Conservation (phyloP, 164 flowering plant genomes). For the Nymphaea colorata region DNA sequence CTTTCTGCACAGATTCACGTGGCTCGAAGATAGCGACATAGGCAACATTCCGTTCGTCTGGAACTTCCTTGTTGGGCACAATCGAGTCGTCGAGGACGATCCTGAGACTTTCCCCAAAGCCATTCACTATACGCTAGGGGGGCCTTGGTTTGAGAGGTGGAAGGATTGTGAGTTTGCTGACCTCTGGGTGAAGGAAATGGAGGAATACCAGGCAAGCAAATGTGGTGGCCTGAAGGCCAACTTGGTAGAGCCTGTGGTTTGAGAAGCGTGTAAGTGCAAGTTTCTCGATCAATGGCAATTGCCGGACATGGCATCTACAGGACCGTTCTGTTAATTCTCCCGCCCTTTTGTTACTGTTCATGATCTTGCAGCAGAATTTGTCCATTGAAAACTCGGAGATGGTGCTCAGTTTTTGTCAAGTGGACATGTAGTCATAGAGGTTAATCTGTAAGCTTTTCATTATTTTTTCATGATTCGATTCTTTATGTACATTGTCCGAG, state of each 20-base stretch:
- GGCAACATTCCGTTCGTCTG: constrained; percentile 81
- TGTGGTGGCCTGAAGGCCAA: background rate
- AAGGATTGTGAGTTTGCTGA: constrained; percentile 85
- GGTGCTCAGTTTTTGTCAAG: too few species aligned
- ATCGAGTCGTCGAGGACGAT: constrained; percentile 55
- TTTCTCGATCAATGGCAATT: background rate
- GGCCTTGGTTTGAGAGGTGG: constrained; percentile 95
- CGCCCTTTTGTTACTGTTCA: background rate
- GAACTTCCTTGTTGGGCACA: constrained; percentile 96
- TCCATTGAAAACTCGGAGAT: too few species aligned
- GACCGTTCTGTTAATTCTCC: background rate
- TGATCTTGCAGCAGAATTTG: background rate
- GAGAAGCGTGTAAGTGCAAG: background rate
- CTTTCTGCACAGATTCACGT: constrained; percentile 76
- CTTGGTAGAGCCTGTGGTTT: background rate
- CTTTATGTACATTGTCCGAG: background rate
- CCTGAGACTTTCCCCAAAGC: constrained; percentile 56
- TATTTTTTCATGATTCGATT: background rate
- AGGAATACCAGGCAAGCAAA: constrained; percentile 13
- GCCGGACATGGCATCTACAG: constrained; percentile 5
- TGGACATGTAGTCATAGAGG: background rate
- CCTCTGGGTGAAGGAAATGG: constrained; percentile 74
- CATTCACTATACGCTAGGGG: constrained; percentile 85
- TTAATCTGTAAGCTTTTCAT: background rate
- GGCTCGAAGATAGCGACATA: constrained; percentile 87